Base-by-base conservation (phyloP, 176 grass and related monocot genomes). In the Ananas comosus region DNA sequence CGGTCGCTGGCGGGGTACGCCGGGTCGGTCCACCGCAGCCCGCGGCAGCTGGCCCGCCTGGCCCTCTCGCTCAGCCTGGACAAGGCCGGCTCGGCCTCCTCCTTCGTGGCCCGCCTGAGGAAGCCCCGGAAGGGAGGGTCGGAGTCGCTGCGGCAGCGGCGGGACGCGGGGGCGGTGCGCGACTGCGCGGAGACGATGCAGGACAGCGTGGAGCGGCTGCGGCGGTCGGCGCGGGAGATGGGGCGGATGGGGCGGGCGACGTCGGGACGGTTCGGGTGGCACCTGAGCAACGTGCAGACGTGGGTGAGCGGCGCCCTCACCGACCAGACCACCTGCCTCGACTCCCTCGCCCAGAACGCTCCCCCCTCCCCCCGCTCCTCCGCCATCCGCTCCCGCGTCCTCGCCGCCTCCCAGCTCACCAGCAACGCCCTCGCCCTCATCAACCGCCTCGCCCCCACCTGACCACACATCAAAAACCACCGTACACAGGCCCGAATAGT, bases 261-360 rank as follows among this genome's bases (percentile, higher is more conserved):
- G 13, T 67, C 65, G 50, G 51, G 63, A 8, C 79, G 89, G 16
- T 97, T 90, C 76, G 68, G 22, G 8, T 92, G 83, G 86, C 48
- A 69, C 12, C 85, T 97, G 13, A 76, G 76, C 79, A 97, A 92
- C 76, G 79, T 87, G 4, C 86, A 85, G 88, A 97, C 93, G n/a
- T 89, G 83, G 89, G 81, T 81, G 70, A 90, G 89, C 80, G 93
- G 80, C 13, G 86, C 89, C 27, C 86, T 92, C 71, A 90, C 93
- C 4, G 85, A 89, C 87, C 23, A 81, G 13, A 51, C 63, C 70
- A 92, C 86, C 2, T 97, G 93, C 79, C 86, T 85, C 49, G 92
- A 96, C 81, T 83, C 83, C 28, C 78, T 91, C 65, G 49, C 78
- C n/a, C 27, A 67, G 51, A 74, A 24, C 73, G 10, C 10, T 5